These are phyloP conservation scores for Stylonectria norvegica DNA, from an alignment of 2,329 filamentous ascomycete species.

Conservation along the genomic window DNA sequence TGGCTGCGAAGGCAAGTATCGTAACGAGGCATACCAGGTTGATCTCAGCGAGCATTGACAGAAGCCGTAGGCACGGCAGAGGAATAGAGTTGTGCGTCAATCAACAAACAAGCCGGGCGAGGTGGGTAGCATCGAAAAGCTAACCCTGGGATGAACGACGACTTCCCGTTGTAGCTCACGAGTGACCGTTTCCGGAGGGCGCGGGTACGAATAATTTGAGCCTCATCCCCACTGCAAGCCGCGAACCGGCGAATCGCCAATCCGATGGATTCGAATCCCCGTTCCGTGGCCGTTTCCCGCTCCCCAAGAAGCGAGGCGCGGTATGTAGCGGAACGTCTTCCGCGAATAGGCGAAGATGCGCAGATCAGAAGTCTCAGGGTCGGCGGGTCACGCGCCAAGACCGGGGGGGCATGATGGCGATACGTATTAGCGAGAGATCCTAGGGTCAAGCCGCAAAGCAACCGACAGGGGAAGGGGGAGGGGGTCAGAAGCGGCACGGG, in stretches of 20 bases:
- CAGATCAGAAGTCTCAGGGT: constrained; percentile 13
- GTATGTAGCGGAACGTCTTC: constrained; percentile 18
- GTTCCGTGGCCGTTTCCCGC: constrained; percentile 6
- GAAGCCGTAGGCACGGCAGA: not conserved
- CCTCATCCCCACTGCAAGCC: not conserved
- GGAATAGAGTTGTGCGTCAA: too few relatives aligned
- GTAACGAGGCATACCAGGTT: not conserved
- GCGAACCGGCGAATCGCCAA: not conserved
- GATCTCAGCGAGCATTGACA: not conserved
- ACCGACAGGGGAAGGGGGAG: constrained; percentile 11
- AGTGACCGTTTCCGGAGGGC: constrained; percentile 7
- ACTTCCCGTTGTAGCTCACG: constrained; percentile 6
- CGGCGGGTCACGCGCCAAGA: constrained; percentile 24
- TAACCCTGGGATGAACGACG: not conserved
- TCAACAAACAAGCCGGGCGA: not conserved
- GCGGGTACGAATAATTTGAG: not conserved
- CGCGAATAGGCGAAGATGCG: constrained; percentile 26
- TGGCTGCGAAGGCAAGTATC: too few relatives aligned
- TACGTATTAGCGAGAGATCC: constrained; percentile 7
- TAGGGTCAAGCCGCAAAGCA: not conserved
- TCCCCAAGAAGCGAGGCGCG: constrained; percentile 3
- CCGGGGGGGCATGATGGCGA: constrained; percentile 17
- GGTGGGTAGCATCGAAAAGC: too few relatives aligned
- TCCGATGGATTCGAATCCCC: not conserved
- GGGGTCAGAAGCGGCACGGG: constrained; percentile 10